Percentiles rank a stretch among this genome's conserved stretches.
Conservation (phyloP, 106 monocot genomes). For the Posidonia australis region DNA sequence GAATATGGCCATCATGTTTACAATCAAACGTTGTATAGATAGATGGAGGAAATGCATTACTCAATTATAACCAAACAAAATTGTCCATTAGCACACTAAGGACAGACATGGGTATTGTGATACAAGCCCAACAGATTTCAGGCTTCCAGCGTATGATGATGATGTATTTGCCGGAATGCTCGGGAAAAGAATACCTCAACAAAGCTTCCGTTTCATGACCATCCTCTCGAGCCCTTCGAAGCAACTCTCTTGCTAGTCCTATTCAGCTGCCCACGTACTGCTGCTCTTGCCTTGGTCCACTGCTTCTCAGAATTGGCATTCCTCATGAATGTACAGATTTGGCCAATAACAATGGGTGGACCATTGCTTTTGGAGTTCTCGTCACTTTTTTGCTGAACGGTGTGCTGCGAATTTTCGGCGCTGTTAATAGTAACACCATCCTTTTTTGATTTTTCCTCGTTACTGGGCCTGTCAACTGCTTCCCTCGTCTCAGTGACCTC, state of each 20-base stretch:
- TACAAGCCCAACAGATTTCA: too few relatives aligned
- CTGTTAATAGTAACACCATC: not conserved
- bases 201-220: not conserved
- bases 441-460: not conserved
- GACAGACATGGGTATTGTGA: too few relatives aligned
- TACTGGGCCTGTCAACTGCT: not conserved
- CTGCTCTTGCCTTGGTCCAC: slow-evolving; percentile 57
- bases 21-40: too few relatives aligned
- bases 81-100: too few relatives aligned
- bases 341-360: slow-evolving; percentile 19
- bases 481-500: not conserved
- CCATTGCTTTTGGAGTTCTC: slow-evolving; percentile 11
- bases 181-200: too few relatives aligned
- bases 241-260: slow-evolving; percentile 30
- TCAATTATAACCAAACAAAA: too few relatives aligned
- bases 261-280: slow-evolving; percentile 41
- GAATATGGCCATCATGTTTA: too few relatives aligned
- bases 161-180: too few relatives aligned
- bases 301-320: slow-evolving; percentile 58
- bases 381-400: slow-evolving; percentile 9
- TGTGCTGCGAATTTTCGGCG: not conserved
- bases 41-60: too few relatives aligned
- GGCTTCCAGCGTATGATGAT: too few relatives aligned
- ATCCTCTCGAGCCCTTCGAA: slow-evolving; percentile 2
- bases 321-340: slow-evolving; percentile 80